A percentile compares a stretch with the other conserved stretches of the same genome.
These are phyloP conservation scores for Leccinum subtestaceum DNA, from an alignment of 768 basidiomycete species.

Conservation along the genomic window DNA sequence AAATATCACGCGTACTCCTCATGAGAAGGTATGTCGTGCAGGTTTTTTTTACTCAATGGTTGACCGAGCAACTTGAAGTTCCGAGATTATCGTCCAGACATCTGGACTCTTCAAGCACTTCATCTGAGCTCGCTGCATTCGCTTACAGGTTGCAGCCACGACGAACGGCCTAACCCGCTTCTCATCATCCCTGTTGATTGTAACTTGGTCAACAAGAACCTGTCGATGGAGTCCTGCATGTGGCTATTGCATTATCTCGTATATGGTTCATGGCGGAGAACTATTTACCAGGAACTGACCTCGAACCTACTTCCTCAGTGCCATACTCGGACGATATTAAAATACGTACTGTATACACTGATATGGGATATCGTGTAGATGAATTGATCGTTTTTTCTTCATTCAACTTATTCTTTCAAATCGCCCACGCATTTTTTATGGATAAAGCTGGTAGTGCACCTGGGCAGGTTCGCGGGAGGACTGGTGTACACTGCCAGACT, in stretches of 20 bases:
- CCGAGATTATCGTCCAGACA: neutral
- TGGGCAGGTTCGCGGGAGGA: conserved; percentile 21
- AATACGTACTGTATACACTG: neutral
- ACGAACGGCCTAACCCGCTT: neutral
- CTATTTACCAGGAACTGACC: neutral
- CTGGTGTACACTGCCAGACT: too few relatives aligned
- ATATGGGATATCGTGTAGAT: neutral
- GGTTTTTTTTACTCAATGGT: neutral
- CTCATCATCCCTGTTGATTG: neutral
- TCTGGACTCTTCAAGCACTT: neutral
- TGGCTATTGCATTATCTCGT: neutral
- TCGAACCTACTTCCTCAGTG: neutral
- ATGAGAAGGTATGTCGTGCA: neutral
- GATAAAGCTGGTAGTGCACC: neutral
- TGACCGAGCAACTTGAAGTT: neutral
- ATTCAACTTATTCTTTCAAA: neutral
- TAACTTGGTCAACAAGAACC: neutral
- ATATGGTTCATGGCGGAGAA: neutral
- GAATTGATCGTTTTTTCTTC: neutral
- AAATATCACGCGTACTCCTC: neutral
- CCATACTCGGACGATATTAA: neutral
- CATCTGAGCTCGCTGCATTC: neutral
- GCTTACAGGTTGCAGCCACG: neutral
- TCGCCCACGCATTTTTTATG: neutral
- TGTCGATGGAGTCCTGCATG: neutral